Evolutionary conservation across 768 basidiomycete species (phyloP).

Genomic region (Rhizopogon sp.): DNA sequence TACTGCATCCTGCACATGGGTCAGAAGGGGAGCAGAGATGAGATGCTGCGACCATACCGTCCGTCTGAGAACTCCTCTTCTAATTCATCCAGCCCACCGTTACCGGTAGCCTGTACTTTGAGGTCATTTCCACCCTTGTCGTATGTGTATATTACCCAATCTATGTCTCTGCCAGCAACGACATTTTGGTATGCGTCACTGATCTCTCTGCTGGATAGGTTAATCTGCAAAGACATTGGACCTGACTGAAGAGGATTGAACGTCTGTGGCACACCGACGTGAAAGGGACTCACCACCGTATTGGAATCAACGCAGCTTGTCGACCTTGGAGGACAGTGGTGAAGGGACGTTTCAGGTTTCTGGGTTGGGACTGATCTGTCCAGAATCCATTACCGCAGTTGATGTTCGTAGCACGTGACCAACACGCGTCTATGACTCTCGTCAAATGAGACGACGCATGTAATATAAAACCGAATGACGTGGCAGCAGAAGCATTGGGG

Average conservation of each 20-base stretch:
- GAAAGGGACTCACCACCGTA: background rate
- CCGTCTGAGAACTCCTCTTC: constrained; percentile 96
- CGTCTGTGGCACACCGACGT: background rate
- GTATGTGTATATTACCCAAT: constrained; percentile 80
- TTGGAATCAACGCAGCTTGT: background rate
- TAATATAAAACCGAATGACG: too few relatives aligned
- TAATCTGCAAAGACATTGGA: constrained; percentile 74
- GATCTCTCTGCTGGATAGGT: constrained; percentile 71
- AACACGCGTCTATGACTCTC: background rate
- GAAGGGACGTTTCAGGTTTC: constrained; percentile 4
- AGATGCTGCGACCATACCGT: constrained; percentile 42
- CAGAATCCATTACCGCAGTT: background rate
- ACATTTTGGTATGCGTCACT: constrained; percentile 71
- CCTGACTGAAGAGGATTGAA: constrained; percentile 1
- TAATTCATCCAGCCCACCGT: constrained; percentile 84
- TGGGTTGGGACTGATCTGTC: background rate
- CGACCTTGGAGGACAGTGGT: background rate
- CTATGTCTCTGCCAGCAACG: constrained; percentile 57
- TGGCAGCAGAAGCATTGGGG: too few relatives aligned
- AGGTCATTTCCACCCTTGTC: constrained; percentile 81
- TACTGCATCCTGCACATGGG: constrained; percentile 74
- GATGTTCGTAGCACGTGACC: background rate
- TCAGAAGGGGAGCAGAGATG: constrained; percentile 6
- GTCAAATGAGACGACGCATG: too few relatives aligned
- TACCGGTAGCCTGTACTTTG: constrained; percentile 82